phyloP scores from a whole-genome alignment of 2,329 filamentous ascomycete species.

The Colletotrichum karsti region DNA sequence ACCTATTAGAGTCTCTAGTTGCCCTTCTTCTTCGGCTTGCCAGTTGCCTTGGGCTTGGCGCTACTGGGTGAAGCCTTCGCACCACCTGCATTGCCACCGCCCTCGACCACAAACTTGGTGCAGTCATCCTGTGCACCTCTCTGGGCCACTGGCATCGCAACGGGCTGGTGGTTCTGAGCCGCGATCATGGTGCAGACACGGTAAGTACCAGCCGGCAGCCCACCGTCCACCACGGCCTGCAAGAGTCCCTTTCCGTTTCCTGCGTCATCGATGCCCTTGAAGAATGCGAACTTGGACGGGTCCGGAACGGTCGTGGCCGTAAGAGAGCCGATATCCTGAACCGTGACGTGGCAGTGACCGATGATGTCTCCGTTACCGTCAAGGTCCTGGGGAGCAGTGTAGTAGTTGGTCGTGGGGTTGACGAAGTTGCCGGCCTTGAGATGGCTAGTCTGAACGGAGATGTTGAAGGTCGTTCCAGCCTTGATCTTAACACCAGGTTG shows the following conservation, averaged over 20 bases:
- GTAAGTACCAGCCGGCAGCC: constrained; percentile 57
- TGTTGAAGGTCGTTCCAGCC: constrained; percentile 51
- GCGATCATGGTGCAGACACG: constrained; percentile 61
- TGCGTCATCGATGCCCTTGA: constrained; percentile 65
- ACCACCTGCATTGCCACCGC: neutral
- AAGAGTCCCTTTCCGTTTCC: constrained; percentile 57
- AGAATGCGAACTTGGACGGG: constrained; percentile 57
- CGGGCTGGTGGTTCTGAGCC: constrained; percentile 62
- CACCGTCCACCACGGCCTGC: constrained; percentile 50
- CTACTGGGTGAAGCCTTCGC: neutral
- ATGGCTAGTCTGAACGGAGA: constrained; percentile 56
- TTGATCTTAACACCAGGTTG: constrained; percentile 47
- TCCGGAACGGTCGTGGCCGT: constrained; percentile 47
- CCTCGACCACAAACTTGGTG: constrained; percentile 53
- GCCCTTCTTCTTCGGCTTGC: neutral
- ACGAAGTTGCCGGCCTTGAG: constrained; percentile 62
- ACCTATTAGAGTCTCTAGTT: neutral
- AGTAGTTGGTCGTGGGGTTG: constrained; percentile 63
- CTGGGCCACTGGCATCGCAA: constrained; percentile 65
- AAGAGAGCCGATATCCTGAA: constrained; percentile 54
- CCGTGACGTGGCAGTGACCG: constrained; percentile 60
- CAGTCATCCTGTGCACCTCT: constrained; percentile 64
- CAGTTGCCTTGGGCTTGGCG: neutral
- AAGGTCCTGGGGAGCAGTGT: constrained; percentile 61
- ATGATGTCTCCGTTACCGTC: constrained; percentile 46